These are phyloP conservation scores for Taphrina sp. DNA, from an alignment of 1,139 yeast species.

Conservation along the genomic window DNA sequence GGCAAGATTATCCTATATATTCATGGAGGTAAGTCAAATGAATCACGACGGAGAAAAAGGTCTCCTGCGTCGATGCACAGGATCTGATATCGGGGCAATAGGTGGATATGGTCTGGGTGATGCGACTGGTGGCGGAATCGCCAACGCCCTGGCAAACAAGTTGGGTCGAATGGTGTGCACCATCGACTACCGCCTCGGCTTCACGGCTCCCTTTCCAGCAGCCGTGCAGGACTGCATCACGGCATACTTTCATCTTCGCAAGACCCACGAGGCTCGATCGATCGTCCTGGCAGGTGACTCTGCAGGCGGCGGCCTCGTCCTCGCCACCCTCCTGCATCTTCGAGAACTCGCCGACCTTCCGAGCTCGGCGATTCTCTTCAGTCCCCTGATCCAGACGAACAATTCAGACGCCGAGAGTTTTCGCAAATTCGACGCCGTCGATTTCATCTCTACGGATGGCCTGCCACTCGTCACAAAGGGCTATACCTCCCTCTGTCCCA, in stretches of 20 bases:
- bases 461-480: conserved; percentile 1
- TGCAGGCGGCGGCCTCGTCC: conserved; percentile 14
- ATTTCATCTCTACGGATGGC: conserved; percentile 4
- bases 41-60: too few relatives aligned
- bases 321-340: conserved; percentile 12
- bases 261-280: neutral
- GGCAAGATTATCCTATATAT: conserved; percentile 1
- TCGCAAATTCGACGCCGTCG: neutral
- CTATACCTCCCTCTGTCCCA: neutral
- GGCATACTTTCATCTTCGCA: neutral
- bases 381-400: conserved; percentile 15
- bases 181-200: conserved; percentile 16
- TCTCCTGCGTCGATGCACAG: too few relatives aligned
- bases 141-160: conserved; percentile 1
- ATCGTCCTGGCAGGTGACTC: conserved; percentile 8
- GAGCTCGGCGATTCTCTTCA: conserved; percentile 1
- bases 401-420: neutral
- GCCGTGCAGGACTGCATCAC: conserved; percentile 25
- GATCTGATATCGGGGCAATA: too few relatives aligned
- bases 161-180: neutral
- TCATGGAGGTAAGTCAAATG: too few relatives aligned
- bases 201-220: conserved; percentile 20
- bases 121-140: conserved; percentile 19
- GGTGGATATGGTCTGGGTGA: conserved; percentile 16
- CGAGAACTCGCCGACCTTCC: neutral